Conservation (phyloP, 2,329 filamentous ascomycete species). For the Ophiognomonia clavigignenti-juglandacearum region DNA sequence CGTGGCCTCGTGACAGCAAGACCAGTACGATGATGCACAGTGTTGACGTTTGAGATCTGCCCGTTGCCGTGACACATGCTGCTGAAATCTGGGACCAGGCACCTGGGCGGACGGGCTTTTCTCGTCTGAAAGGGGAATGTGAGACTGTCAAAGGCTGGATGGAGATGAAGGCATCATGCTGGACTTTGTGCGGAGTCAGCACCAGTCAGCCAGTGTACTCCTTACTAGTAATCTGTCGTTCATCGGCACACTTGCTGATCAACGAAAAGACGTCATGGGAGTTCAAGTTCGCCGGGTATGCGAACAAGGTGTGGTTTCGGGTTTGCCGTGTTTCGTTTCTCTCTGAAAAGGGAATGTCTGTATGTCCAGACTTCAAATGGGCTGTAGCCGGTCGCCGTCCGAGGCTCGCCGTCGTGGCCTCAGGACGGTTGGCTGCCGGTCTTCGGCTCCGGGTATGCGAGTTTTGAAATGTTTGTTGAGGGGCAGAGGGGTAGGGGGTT, state of each 20-base stretch:
- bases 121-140: constrained; percentile 8
- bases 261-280: constrained; percentile 8
- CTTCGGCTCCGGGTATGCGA: constrained; percentile 2
- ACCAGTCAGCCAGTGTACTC: neutral
- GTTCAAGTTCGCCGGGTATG: neutral
- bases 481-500: no score
- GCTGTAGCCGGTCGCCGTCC: constrained; percentile 1
- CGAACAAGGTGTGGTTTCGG: constrained; percentile 1
- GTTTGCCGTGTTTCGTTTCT: constrained; percentile 12
- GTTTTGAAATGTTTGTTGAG: neutral
- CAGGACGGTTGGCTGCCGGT: constrained; percentile 1
- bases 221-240: no score
- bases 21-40: neutral
- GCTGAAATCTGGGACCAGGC: neutral
- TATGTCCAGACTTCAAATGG: no score
- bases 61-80: neutral
- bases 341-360: neutral
- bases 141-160: constrained; percentile 5
- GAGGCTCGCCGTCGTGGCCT: no score
- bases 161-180: neutral
- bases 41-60: constrained; percentile 1
- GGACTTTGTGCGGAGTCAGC: neutral
- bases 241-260: no score
- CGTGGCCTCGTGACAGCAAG: neutral
- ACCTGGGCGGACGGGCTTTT: neutral